Conservation (phyloP, 345 rosid species). For the Erysimum cheiranthoides region DNA sequence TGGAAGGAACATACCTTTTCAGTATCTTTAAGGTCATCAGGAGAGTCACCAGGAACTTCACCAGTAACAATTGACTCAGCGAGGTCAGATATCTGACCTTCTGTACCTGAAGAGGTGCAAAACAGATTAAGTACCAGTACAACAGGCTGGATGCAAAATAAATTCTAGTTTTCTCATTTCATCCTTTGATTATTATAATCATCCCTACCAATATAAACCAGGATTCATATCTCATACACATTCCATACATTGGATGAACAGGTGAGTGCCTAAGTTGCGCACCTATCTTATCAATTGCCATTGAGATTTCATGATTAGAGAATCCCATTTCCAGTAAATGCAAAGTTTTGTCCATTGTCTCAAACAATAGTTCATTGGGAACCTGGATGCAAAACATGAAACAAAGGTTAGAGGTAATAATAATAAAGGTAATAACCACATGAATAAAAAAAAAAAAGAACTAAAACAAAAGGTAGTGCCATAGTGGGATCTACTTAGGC, state of each 20-base stretch:
- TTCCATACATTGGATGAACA: not conserved
- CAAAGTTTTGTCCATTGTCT: constrained; percentile 88
- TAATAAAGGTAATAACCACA: not conserved
- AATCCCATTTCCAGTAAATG: constrained; percentile 90
- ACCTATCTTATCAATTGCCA: constrained; percentile 87
- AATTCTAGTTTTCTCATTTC: not conserved
- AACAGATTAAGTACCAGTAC: constrained; percentile 8
- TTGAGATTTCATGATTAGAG: constrained; percentile 81
- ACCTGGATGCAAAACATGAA: constrained; percentile 38
- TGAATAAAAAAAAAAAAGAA: not conserved
- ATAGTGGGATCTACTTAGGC: not conserved
- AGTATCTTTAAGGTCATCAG: constrained; percentile 27
- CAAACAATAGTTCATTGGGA: constrained; percentile 68
- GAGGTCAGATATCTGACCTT: constrained; percentile 67
- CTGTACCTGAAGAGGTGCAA: constrained; percentile 60
- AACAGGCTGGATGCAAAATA: not conserved
- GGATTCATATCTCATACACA: constrained; percentile 22
- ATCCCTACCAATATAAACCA: constrained; percentile 7
- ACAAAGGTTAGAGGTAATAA: constrained; percentile 21
- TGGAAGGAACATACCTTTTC: constrained; percentile 35
- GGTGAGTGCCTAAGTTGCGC: constrained; percentile 41
- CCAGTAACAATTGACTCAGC: constrained; percentile 73
- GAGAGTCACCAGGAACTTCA: constrained; percentile 24
- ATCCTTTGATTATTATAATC: constrained; percentile 2
- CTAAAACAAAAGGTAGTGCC: constrained; percentile 14